Percentiles rank a stretch among this genome's conserved stretches.
Evolutionary conservation across 345 rosid species (phyloP).

Genomic region (Raphanus raphanistrum): DNA sequence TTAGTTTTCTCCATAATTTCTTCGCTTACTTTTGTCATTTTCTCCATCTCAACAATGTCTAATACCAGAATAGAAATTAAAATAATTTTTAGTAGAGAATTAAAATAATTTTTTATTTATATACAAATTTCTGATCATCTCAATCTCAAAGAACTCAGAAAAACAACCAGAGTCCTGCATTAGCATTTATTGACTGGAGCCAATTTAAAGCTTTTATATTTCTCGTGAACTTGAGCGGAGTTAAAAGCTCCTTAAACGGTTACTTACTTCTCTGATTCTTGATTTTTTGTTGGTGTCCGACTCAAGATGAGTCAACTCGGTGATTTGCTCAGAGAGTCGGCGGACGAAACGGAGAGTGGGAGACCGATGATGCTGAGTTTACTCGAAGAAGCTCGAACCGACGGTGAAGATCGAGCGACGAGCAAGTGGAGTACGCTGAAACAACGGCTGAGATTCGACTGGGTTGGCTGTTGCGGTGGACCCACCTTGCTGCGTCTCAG

Average conservation of each 20-base stretch:
- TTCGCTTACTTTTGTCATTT: conserved; percentile 30
- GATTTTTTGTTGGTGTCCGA: background rate
- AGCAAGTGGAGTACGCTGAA: conserved; percentile 62
- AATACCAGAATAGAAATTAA: background rate
- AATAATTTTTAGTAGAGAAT: background rate
- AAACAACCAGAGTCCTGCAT: conserved; percentile 15
- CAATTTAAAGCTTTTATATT: conserved; percentile 14
- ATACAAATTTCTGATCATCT: conserved; percentile 15
- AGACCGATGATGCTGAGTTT: conserved; percentile 37
- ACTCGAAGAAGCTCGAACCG: conserved; percentile 39
- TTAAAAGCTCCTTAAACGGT: background rate
- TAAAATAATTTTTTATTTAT: background rate
- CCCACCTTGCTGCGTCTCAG: conserved; percentile 50
- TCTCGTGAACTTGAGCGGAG: conserved; percentile 30
- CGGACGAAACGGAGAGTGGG: conserved; percentile 20
- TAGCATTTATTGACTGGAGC: conserved; percentile 38
- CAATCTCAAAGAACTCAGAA: conserved; percentile 1
- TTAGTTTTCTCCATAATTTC: background rate
- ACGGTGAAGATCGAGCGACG: conserved; percentile 37
- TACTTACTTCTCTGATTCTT: background rate
- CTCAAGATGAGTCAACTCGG: conserved; percentile 39
- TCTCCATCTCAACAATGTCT: conserved; percentile 7
- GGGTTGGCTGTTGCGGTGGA: conserved; percentile 65
- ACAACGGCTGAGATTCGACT: conserved; percentile 63
- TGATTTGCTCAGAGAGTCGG: conserved; percentile 34